Evolutionary conservation across 169 alveolate species (phyloP), one percentile per base, ranked within the genome.

Genomic region (Plasmodium gallinaceum): DNA sequence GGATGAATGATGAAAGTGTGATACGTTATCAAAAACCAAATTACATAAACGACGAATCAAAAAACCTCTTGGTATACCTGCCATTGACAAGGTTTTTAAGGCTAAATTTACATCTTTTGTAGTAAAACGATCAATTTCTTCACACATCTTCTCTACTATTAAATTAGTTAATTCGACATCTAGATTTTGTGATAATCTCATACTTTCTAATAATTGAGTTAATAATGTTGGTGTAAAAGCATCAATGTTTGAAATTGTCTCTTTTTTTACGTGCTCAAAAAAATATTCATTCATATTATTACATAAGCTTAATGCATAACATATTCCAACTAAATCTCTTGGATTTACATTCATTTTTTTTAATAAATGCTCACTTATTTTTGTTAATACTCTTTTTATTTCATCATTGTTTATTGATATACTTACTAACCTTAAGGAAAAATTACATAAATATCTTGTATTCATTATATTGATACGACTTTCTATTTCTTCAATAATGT

Each of bases 11-110:
- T 85, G 92, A 70, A 85, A 85, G 22, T 85, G 92, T 12, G 92
- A 85, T 48, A 85, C 71, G 37, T 85, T 85, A 51, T 85, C 92
- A 85, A 85, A 85, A 8, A 85, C 92, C 26, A 85, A 57, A 52
- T 85, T 85, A 54, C 92, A 85, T 16, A 85, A 52, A 70, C 92
- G 86, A 18, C 92, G 69, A 24, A 85, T 85, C 26, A 85, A 52
- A 70, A 85, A 85, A 5, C 92, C 92, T 70, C 92, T 22, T 32
- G 92, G 92, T 20, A 85, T 85, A 5, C 92, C 92, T 58, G 92
- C 92, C 92, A 85, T 85, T 26, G 92, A 85, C 51, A 85, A 71
- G 0, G 88, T 85, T 74, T 85, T 85, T 43, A 85, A 70, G 7
- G 92, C 92, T 32, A 85, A 54, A n/a, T 74, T 85, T 0, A 85